Evolutionary conservation across 202 grass and related monocot genomes (phyloP).

Genomic region (Thinopyrum obtusiflorum): DNA sequence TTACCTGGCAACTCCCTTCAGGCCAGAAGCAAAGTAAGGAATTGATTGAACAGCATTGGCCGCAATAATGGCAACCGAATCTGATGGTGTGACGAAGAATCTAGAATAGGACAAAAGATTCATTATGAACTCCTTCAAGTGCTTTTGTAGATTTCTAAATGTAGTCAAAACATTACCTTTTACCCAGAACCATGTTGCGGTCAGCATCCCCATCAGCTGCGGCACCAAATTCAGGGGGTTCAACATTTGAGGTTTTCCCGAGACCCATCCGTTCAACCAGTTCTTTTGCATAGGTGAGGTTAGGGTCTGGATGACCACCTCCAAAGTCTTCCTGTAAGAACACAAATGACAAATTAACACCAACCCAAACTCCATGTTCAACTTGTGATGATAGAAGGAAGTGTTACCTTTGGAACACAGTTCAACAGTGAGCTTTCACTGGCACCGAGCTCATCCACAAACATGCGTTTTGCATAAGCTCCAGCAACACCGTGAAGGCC

Average conservation of each 20-base stretch:
- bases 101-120: constrained; percentile 40
- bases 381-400: constrained; percentile 13
- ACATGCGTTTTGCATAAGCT: constrained; percentile 79
- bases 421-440: constrained; percentile 87
- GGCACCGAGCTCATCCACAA: constrained; percentile 95
- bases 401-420: constrained; percentile 77
- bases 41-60: constrained; percentile 96
- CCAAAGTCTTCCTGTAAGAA: constrained; percentile 95
- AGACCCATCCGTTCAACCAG: constrained; percentile 93
- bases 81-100: constrained; percentile 97
- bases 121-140: background rate
- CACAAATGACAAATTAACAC: background rate
- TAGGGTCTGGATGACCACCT: constrained; percentile 93
- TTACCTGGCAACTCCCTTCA: constrained; percentile 99
- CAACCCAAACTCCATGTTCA: constrained; percentile 11
- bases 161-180: constrained; percentile 55
- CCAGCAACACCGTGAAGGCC: constrained; percentile 94
- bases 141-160: constrained; percentile 4
- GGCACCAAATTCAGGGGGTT: constrained; percentile 95
- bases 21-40: constrained; percentile 91
- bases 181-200: constrained; percentile 91
- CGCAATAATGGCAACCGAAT: constrained; percentile 93
- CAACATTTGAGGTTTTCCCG: constrained; percentile 57
- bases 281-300: constrained; percentile 97
- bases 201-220: constrained; percentile 99